Evolutionary conservation across 2,329 filamentous ascomycete genomes (phyloP), one percentile per base, ranked within the genome.

Genomic region (Aureobasidium sp.): DNA sequence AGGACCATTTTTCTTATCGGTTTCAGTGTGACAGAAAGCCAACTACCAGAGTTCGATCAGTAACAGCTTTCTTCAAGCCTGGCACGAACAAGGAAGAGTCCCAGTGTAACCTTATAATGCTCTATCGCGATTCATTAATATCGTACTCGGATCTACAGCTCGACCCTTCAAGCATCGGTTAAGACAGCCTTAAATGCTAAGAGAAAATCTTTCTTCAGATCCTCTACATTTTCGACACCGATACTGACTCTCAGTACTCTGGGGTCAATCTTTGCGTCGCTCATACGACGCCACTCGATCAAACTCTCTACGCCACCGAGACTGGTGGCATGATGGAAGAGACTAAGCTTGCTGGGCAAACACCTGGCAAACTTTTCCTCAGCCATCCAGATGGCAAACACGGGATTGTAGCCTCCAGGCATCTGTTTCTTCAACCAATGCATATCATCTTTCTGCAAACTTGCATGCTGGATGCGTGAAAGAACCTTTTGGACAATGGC

Each of bases 251-350:
- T 79, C 74, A 97, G 70, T 72, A 97, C 73, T 62, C 83, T 79
- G 70, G 80, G 82, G 70, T 95, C 90, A 42, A 95, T 86, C 1
- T 73, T 79, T 3, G 75, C 69, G 78, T 99, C 94, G 63, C 86
- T 87, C 90, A 99, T 94, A 52, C 88, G 84, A 63, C 94, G 82
- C 94, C 94, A 99, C 81, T 99, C 94, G 68, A 99, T 92, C 78
- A 97, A 76, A 70, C 90, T 94, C 82, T 97, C 94, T 11, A 97
- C 91, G 5, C 94, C 93, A 2, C 94, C 94, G 31, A 97, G 76
- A 73, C 90, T 95, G 2, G 94, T 99, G 6, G 94, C 94, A 75
- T 99, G 94, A 68, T 96, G 90, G 78, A 97, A 97, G 48, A 96
- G 81, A 2, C 79, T 72, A 72, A 97, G 76, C 73, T 89, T 89